phyloP scores from a whole-genome alignment of 2,329 filamentous ascomycete genomes.

The Aspergillus unguis region DNA sequence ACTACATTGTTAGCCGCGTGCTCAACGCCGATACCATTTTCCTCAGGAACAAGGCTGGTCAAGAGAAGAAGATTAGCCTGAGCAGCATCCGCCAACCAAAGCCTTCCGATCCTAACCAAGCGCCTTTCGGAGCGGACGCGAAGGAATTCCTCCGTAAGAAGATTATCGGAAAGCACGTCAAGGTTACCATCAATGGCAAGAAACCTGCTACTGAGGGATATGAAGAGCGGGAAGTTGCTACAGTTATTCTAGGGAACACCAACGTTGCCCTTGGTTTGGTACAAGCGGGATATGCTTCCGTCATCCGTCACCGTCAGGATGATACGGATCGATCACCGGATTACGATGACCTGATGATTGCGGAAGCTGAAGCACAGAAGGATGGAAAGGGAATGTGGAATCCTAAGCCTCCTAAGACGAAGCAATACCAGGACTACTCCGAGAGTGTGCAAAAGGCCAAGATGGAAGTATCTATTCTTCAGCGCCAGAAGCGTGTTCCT shows the following conservation, averaged over 20 bases:
- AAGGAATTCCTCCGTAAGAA: conserved; percentile 95
- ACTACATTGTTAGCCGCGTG: conserved; percentile 81
- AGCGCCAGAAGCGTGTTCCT: conserved; percentile 87
- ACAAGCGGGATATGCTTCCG: conserved; percentile 89
- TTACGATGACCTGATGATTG: conserved; percentile 64
- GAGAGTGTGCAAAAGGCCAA: conserved; percentile 94
- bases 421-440: conserved; percentile 83
- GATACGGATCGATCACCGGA: conserved; percentile 91
- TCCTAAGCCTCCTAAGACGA: conserved; percentile 77
- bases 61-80: conserved; percentile 84
- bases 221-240: conserved; percentile 91
- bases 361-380: conserved; percentile 64
- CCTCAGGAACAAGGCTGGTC: conserved; percentile 77
- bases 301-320: conserved; percentile 91
- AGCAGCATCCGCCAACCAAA: conserved; percentile 95
- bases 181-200: conserved; percentile 82
- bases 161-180: conserved; percentile 93
- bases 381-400: conserved; percentile 95
- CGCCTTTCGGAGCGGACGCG: conserved; percentile 84
- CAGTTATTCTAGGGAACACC: conserved; percentile 76
- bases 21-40: conserved; percentile 86
- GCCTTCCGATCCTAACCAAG: conserved; percentile 77
- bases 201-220: conserved; percentile 87
- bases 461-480: conserved; percentile 81
- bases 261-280: conserved; percentile 82